phyloP scores from a whole-genome alignment of 208 protist species.

The Acanthamoeba sp. region DNA sequence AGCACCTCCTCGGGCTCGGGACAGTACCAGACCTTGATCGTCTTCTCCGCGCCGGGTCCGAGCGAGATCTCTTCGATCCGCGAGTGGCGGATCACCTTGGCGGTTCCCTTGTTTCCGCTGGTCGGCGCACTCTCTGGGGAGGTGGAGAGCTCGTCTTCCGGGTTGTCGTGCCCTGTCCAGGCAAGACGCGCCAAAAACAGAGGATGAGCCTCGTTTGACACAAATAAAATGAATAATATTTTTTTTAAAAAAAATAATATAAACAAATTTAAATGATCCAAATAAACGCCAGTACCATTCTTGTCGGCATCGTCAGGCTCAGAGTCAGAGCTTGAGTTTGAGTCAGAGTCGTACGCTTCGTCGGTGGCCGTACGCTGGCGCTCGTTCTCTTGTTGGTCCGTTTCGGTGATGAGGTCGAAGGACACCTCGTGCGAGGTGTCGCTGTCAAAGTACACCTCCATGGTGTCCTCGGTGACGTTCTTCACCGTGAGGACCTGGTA shows the following conservation, averaged over 20 bases:
- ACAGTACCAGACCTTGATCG: constrained; percentile 78
- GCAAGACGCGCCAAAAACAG: neutral
- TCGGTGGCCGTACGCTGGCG: neutral
- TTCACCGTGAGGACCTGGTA: constrained; percentile 77
- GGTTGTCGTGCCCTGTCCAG: neutral
- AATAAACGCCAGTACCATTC: neutral
- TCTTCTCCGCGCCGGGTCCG: constrained; percentile 79
- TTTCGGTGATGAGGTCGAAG: constrained; percentile 80
- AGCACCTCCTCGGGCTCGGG: constrained; percentile 66
- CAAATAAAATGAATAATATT: too few species aligned
- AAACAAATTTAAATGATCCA: too few species aligned
- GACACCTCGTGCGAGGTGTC: constrained; percentile 76
- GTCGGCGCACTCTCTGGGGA: neutral
- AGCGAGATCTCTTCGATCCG: constrained; percentile 82
- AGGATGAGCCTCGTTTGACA: neutral
- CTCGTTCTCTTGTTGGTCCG: neutral
- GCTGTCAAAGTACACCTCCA: constrained; percentile 81
- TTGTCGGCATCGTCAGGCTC: neutral
- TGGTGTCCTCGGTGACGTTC: constrained; percentile 81
- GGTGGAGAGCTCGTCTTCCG: neutral
- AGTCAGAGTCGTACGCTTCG: constrained; percentile 18
- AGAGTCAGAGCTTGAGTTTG: neutral
- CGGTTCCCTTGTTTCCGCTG: neutral
- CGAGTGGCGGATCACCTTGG: neutral
- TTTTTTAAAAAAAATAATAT: too few species aligned